These are phyloP conservation scores for Lactarius indigo DNA, from an alignment of 768 basidiomycete genomes.

Conservation along the genomic window DNA sequence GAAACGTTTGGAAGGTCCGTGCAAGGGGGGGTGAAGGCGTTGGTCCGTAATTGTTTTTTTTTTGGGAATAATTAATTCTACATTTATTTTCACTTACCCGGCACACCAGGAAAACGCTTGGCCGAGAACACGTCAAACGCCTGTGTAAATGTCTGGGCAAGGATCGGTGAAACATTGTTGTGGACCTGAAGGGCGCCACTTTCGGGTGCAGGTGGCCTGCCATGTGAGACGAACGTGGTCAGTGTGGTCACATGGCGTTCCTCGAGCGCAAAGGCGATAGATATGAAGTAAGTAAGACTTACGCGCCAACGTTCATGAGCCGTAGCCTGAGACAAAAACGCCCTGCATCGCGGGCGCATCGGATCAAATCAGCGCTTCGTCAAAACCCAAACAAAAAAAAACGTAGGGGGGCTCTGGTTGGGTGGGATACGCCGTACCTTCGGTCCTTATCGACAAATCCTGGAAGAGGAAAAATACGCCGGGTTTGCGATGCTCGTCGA, in stretches of 20 bases:
- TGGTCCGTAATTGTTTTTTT: background rate
- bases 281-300: constrained; percentile 38
- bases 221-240: background rate
- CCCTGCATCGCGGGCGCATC: constrained; percentile 44
- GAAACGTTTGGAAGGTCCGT: background rate
- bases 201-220: constrained; percentile 59
- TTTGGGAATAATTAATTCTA: background rate
- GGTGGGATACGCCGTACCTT: constrained; percentile 49
- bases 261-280: constrained; percentile 8
- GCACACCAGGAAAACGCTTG: constrained; percentile 93
- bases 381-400: background rate
- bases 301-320: constrained; percentile 90
- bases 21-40: background rate
- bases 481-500: constrained; percentile 78
- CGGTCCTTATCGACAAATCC: constrained; percentile 89
- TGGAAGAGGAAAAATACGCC: constrained; percentile 96
- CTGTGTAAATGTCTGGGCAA: constrained; percentile 81
- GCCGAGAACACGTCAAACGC: constrained; percentile 87
- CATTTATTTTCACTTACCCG: constrained; percentile 47
- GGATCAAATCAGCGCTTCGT: constrained; percentile 20
- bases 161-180: constrained; percentile 65
- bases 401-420: constrained; percentile 11
- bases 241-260: background rate
- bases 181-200: constrained; percentile 61
- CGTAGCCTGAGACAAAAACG: constrained; percentile 82